These are phyloP conservation scores for Geosmithia flava DNA, from an alignment of 2,329 filamentous ascomycete species.

Conservation along the genomic window DNA sequence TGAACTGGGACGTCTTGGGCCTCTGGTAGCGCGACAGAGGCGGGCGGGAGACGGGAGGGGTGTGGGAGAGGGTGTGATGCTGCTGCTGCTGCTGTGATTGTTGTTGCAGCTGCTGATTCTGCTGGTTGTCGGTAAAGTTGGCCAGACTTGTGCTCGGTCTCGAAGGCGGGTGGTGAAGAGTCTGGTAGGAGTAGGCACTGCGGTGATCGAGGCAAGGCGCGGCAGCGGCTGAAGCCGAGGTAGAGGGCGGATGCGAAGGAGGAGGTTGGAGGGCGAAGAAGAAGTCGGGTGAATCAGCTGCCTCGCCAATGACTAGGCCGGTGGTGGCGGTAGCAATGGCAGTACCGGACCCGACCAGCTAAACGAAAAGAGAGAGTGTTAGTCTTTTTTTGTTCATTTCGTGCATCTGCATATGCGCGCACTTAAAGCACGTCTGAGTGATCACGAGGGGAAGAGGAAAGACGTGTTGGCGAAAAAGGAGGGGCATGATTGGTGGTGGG, in stretches of 20 bases:
- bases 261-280: conserved; percentile 10
- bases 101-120: conserved; percentile 11
- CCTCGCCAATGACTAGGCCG: conserved; percentile 47
- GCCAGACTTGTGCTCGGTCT: conserved; percentile 30
- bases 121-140: neutral
- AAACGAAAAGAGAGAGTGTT: conserved; percentile 1
- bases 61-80: conserved; percentile 9
- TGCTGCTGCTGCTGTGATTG: conserved; percentile 16
- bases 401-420: too few relatives aligned
- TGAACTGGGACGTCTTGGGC: conserved; percentile 25
- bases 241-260: neutral
- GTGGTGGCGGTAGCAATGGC: conserved; percentile 47
- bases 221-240: neutral
- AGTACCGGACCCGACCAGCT: conserved; percentile 51
- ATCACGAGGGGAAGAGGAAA: too few relatives aligned
- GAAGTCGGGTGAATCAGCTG: conserved; percentile 21
- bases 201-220: neutral
- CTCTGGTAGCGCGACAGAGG: conserved; percentile 24
- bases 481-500: too few relatives aligned
- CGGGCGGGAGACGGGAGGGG: conserved; percentile 17
- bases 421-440: too few relatives aligned
- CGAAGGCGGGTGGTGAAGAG: conserved; percentile 9
- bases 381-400: neutral
- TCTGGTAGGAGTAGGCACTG: neutral
- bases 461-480: too few relatives aligned